Evolutionary conservation across 176 grass and related monocot species (phyloP), one percentile per base, ranked within the genome.

Genomic region (Rhynchospora breviuscula): DNA sequence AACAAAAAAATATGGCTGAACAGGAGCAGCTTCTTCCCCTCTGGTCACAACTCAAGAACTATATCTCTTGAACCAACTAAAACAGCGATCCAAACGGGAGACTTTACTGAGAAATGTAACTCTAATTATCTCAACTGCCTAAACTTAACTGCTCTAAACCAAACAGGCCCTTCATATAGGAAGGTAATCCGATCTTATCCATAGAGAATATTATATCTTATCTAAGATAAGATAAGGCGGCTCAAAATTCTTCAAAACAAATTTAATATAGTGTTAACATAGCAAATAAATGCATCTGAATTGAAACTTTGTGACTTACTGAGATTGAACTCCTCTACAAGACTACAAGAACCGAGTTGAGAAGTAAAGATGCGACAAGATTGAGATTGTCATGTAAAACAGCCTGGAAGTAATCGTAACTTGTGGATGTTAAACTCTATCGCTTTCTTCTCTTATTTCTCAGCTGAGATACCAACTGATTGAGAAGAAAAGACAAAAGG

Each of bases 301-400:
- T 40, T 40, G 64, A 67, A 67, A 67, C 13, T 73, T 23, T 2
- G 18, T 73, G 12, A 73, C 45, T 73, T 21, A 49, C 69, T 47
- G 45, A 73, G 10, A n/a, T 23, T 49, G 45, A 73, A 47, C n/a
- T 10, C 69, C 45, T 70, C 67, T 70, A 45, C 29, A n/a, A n/a
- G n/a, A n/a, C n/a, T n/a, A n/a, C n/a, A 14, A 44, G 14, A 68
- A 26, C 66, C 40, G 14, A 17, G 2, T 68, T 13, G 66, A 15
- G 33, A 68, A 68, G 66, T 11, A 9, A 65, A 44, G 33, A 25
- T 12, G 48, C 10, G 72, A 54, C 47, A 47, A 76, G 11, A 11
- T 76, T 1, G 72, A 76, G 47, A 76, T 19, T 75, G 71, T 26
- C 72, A 26, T 76, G 46, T 75, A 23, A 29, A 52, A 75, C 70